Evolutionary conservation across 2,329 filamentous ascomycete species (phyloP).

Genomic region (Alternaria angustiovoidea): DNA sequence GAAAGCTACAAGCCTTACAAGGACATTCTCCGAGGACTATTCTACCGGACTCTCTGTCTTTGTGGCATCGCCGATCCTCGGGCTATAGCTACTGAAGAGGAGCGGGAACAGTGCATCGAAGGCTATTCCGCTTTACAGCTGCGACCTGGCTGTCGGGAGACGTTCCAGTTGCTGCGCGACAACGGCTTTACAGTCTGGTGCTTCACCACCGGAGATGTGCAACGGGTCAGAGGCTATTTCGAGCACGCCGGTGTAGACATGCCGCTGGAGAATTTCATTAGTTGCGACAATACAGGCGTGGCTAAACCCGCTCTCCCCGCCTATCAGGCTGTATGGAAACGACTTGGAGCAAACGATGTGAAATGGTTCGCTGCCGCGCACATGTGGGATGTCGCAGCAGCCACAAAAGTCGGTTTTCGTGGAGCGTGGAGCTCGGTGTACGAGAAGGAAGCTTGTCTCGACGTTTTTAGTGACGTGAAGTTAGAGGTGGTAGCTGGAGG

Average conservation of each 20-base stretch:
- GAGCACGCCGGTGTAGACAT: constrained; percentile 58
- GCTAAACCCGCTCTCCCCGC: constrained; percentile 60
- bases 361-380: constrained; percentile 68
- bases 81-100: constrained; percentile 10
- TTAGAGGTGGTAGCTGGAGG: constrained; percentile 15
- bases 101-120: constrained; percentile 19
- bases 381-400: constrained; percentile 67
- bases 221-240: constrained; percentile 61
- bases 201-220: constrained; percentile 18
- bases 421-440: constrained; percentile 21
- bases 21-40: constrained; percentile 15
- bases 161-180: constrained; percentile 16
- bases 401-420: constrained; percentile 56
- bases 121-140: constrained; percentile 17
- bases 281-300: constrained; percentile 59
- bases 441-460: constrained; percentile 19
- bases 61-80: constrained; percentile 14
- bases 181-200: constrained; percentile 21
- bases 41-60: constrained; percentile 20
- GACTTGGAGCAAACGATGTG: constrained; percentile 51
- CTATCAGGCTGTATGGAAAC: constrained; percentile 56
- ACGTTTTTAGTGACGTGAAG: constrained; percentile 17
- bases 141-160: constrained; percentile 8
- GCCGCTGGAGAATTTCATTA: constrained; percentile 61
- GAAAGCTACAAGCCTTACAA: constrained; percentile 19